phyloP scores from a whole-genome alignment of 2,329 filamentous ascomycete species.

The Onygenales sp. region DNA sequence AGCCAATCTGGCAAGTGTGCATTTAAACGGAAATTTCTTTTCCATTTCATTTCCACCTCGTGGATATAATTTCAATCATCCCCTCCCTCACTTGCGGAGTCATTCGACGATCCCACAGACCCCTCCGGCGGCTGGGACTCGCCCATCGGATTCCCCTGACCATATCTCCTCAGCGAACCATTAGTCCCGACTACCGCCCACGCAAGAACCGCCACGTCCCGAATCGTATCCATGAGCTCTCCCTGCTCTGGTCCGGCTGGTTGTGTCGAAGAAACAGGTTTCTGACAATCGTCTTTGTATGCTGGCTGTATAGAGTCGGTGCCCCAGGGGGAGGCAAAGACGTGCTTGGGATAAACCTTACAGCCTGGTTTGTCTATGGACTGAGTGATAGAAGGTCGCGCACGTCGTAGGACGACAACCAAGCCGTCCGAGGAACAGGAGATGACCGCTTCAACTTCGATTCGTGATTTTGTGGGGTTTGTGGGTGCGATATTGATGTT shows the following conservation, averaged over 20 bases:
- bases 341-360: constrained; percentile 47
- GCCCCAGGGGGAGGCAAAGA: constrained; percentile 76
- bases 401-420: constrained; percentile 68
- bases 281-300: constrained; percentile 8
- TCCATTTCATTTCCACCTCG: too few species aligned
- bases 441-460: constrained; percentile 81
- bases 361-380: constrained; percentile 26
- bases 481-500: neutral
- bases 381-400: constrained; percentile 57
- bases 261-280: constrained; percentile 29
- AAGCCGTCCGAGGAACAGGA: constrained; percentile 84
- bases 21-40: too few species aligned
- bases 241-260: constrained; percentile 43
- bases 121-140: constrained; percentile 49
- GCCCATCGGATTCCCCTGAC: constrained; percentile 52
- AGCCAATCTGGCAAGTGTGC: too few species aligned
- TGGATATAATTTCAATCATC: too few species aligned
- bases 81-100: neutral
- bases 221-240: constrained; percentile 67
- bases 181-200: constrained; percentile 71
- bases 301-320: constrained; percentile 48
- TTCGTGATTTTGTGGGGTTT: constrained; percentile 13
- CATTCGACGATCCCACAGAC: neutral
- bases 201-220: constrained; percentile 78
- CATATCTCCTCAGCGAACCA: constrained; percentile 57